These are phyloP conservation scores for Zygotorulaspora mrakii DNA, from an alignment of 1,139 yeast genomes.

Conservation along the genomic window DNA sequence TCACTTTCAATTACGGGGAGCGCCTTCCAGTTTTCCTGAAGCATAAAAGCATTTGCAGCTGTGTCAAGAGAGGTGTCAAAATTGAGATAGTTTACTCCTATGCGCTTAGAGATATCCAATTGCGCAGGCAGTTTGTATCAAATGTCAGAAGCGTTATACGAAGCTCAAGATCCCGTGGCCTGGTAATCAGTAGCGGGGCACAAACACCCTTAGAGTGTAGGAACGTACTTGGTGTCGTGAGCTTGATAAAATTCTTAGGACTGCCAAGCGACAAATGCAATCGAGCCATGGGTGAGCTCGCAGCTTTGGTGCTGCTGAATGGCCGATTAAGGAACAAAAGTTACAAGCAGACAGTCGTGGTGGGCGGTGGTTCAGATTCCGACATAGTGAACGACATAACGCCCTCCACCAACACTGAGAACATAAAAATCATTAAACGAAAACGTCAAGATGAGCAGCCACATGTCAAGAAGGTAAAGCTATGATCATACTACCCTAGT, in stretches of 20 bases:
- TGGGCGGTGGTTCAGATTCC: constrained; percentile 36
- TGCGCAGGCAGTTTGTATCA: constrained; percentile 59
- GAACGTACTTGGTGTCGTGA: constrained; percentile 63
- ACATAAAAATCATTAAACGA: constrained; percentile 22
- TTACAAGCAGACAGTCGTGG: constrained; percentile 60
- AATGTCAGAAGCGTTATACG: constrained; percentile 76
- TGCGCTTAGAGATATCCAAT: constrained; percentile 43
- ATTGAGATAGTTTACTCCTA: constrained; percentile 73
- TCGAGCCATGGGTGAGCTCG: constrained; percentile 54
- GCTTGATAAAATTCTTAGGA: constrained; percentile 66
- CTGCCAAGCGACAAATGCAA: constrained; percentile 51
- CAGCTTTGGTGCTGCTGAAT: constrained; percentile 60
- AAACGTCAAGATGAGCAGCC: constrained; percentile 1
- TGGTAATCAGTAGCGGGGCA: constrained; percentile 78
- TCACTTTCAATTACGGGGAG: constrained; percentile 64
- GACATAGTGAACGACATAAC: constrained; percentile 19
- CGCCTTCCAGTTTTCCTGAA: constrained; percentile 74
- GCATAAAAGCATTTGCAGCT: constrained; percentile 81
- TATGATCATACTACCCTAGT: constrained; percentile 1
- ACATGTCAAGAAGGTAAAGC: neutral
- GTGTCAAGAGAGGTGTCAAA: constrained; percentile 69
- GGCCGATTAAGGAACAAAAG: constrained; percentile 70
- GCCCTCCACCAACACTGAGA: constrained; percentile 14
- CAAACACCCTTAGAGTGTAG: constrained; percentile 54
- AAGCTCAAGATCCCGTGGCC: constrained; percentile 75